These are phyloP conservation scores for Fraxinus anomala DNA, from an alignment of 257 asterid genomes.

Conservation along the genomic window DNA sequence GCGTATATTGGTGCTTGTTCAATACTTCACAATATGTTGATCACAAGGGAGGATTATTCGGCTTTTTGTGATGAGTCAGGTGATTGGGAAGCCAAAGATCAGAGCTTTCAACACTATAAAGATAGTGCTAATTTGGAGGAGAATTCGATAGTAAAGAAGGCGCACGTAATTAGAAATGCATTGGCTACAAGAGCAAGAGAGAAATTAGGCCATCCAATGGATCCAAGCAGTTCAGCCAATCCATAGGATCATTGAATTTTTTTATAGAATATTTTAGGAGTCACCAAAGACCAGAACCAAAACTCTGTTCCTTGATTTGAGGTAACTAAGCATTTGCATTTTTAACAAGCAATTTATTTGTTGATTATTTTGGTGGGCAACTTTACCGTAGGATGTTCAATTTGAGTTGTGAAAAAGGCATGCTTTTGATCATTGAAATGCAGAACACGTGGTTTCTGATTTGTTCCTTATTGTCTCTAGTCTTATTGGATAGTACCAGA, in stretches of 20 bases:
- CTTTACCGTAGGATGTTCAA: constrained; percentile 8
- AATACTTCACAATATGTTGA: constrained; percentile 80
- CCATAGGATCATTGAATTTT: neutral
- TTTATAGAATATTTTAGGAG: neutral
- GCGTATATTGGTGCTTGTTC: constrained; percentile 81
- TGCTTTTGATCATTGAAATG: constrained; percentile 16
- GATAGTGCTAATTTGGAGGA: constrained; percentile 26
- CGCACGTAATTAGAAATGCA: constrained; percentile 43
- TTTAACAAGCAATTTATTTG: constrained; percentile 16
- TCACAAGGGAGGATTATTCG: constrained; percentile 75
- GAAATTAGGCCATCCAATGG: constrained; percentile 17
- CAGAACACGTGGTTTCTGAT: neutral
- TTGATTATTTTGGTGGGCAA: constrained; percentile 5
- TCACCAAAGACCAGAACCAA: neutral
- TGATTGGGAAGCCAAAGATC: constrained; percentile 25
- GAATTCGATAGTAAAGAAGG: constrained; percentile 32
- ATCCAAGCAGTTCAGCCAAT: constrained; percentile 6
- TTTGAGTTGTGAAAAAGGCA: neutral
- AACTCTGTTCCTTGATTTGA: constrained; percentile 8
- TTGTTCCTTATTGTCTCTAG: neutral
- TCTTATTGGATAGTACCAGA: neutral
- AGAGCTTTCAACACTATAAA: constrained; percentile 15
- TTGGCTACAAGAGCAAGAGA: constrained; percentile 49
- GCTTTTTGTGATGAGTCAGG: constrained; percentile 55
- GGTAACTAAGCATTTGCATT: constrained; percentile 8